Conservation (phyloP, 2,329 filamentous ascomycete species). For the Aureobasidium melanogenum region DNA sequence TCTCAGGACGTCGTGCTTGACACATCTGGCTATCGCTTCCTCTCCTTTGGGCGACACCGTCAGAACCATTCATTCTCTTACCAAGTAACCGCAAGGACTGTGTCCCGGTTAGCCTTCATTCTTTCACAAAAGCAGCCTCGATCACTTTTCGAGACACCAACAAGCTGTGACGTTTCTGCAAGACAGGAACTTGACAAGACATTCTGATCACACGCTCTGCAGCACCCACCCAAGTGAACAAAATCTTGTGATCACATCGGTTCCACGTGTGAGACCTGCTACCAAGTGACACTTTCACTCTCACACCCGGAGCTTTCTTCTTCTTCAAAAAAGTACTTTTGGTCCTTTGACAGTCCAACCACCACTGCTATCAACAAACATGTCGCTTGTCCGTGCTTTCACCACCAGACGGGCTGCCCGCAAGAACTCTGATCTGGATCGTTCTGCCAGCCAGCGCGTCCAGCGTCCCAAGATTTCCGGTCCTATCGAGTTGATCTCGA, state of each 20-base stretch:
- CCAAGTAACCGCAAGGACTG: constrained; percentile 11
- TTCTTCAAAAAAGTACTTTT: neutral
- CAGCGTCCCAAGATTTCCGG: constrained; percentile 69
- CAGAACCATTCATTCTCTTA: constrained; percentile 7
- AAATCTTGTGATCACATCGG: constrained; percentile 2
- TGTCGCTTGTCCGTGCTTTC: constrained; percentile 62
- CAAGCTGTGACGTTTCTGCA: constrained; percentile 7
- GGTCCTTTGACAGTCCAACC: neutral
- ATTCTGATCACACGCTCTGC: constrained; percentile 5
- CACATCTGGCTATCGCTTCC: constrained; percentile 6
- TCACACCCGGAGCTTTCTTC: neutral
- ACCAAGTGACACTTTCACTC: constrained; percentile 7
- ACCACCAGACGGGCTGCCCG: constrained; percentile 50
- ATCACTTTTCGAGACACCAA: neutral
- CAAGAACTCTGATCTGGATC: constrained; percentile 47
- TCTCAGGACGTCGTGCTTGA: constrained; percentile 9
- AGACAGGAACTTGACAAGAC: constrained; percentile 6
- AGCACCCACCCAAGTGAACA: neutral
- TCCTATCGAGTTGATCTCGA: constrained; percentile 80
- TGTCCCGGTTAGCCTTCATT: constrained; percentile 12
- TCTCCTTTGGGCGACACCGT: constrained; percentile 10
- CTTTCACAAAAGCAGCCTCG: neutral
- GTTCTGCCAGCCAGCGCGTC: constrained; percentile 39
- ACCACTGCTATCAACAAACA: constrained; percentile 21
- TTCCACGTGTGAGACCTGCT: constrained; percentile 10